A percentile compares a stretch with the other conserved stretches of the same genome.
phyloP scores from a whole-genome alignment of 768 basidiomycete species.

The Trametes meyenii region DNA sequence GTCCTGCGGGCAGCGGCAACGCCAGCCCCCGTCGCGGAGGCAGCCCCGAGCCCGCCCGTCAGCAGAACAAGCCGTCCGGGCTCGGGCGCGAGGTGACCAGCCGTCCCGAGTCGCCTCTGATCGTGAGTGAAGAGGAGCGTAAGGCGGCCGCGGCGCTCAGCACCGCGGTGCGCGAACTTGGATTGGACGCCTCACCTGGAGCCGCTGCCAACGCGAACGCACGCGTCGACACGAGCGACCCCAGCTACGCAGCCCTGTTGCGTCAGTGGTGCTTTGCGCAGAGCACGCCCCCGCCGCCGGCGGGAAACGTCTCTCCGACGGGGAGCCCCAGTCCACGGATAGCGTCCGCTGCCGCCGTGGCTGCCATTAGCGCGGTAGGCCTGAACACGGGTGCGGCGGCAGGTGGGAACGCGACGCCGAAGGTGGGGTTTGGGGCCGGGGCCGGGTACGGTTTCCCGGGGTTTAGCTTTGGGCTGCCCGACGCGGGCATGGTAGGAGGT shows the following conservation, averaged over 20 bases:
- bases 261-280: constrained; percentile 72
- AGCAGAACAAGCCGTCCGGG: background rate
- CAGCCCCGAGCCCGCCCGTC: constrained; percentile 12
- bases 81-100: constrained; percentile 8
- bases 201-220: constrained; percentile 11
- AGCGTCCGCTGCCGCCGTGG: background rate
- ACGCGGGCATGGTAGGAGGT: constrained; percentile 34
- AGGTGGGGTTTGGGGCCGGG: constrained; percentile 21
- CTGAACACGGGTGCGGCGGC: constrained; percentile 10
- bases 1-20: constrained; percentile 20
- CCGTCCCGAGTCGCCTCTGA: background rate
- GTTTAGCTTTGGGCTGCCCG: constrained; percentile 29
- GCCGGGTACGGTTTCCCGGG: constrained; percentile 33
- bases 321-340: background rate
- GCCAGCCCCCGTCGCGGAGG: constrained; percentile 18
- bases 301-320: background rate
- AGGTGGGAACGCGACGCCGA: constrained; percentile 19
- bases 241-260: constrained; percentile 62
- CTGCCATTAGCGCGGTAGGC: background rate
- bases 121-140: constrained; percentile 7
- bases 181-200: constrained; percentile 19
- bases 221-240: constrained; percentile 36
- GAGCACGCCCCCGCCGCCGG: constrained; percentile 34
- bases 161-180: constrained; percentile 20
- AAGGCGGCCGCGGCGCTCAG: constrained; percentile 15